Percentiles rank a stretch among this genome's conserved stretches.
phyloP scores from a whole-genome alignment of 495 filamentous ascomycete species.

The Xylaria intraflava region DNA sequence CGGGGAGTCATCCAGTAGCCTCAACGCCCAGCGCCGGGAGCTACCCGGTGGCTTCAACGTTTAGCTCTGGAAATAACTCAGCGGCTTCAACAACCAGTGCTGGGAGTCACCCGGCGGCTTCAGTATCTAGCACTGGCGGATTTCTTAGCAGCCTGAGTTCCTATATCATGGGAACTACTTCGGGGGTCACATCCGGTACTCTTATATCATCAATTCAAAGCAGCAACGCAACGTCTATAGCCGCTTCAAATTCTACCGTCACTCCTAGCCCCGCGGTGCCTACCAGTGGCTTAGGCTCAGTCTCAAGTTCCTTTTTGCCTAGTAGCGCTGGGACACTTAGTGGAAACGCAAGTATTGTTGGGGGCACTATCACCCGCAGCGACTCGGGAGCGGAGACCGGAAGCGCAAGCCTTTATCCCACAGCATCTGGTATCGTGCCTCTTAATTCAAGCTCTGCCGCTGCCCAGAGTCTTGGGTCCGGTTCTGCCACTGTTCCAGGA shows the following conservation, averaged over 20 bases:
- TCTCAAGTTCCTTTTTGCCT: neutral
- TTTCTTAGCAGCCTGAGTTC: slow-evolving; percentile 25
- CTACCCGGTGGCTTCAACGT: neutral
- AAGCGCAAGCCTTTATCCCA: neutral
- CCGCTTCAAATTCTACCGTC: neutral
- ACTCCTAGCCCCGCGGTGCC: neutral
- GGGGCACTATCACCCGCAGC: neutral
- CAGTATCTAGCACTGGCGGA: slow-evolving; percentile 15
- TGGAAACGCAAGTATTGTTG: neutral
- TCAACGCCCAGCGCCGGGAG: neutral
- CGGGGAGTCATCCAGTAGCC: neutral
- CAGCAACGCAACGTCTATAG: neutral
- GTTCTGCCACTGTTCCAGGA: neutral
- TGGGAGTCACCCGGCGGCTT: slow-evolving; percentile 4
- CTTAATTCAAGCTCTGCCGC: neutral
- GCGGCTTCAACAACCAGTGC: neutral
- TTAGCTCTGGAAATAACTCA: neutral
- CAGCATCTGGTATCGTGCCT: neutral
- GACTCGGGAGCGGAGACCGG: neutral
- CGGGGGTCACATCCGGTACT: neutral
- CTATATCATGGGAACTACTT: slow-evolving; percentile 17
- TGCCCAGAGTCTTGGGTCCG: neutral
- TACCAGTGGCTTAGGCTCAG: neutral
- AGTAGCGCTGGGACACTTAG: neutral
- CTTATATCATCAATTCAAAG: neutral